A percentile compares a stretch with the other conserved stretches of the same genome.
Conservation (phyloP, 768 basidiomycete genomes). For the Amanita jacksonii region DNA sequence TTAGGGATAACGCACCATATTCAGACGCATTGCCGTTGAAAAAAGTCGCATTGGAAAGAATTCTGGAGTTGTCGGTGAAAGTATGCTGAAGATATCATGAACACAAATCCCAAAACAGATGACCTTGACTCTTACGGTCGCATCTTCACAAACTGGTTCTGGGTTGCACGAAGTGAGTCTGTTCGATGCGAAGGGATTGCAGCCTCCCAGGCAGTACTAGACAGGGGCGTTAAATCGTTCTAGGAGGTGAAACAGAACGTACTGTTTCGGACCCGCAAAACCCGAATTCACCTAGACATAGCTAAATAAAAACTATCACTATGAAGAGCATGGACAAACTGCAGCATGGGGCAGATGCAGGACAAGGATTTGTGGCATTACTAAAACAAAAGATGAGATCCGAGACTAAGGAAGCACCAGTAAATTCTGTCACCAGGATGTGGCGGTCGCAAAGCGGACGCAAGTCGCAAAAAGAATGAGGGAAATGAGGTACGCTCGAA, state of each 20-base stretch:
- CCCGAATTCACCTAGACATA: constrained; percentile 37
- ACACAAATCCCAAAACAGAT: not conserved
- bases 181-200: constrained; percentile 67
- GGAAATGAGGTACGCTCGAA: not conserved
- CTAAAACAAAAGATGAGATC: constrained; percentile 17
- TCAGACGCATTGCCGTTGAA: constrained; percentile 68
- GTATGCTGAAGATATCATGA: constrained; percentile 33
- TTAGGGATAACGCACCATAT: constrained; percentile 34
- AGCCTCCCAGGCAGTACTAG: constrained; percentile 81
- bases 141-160: constrained; percentile 59
- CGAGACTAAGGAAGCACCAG: no score
- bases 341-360: constrained; percentile 39
- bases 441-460: not conserved
- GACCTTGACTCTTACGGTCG: constrained; percentile 32
- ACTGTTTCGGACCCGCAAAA: constrained; percentile 41
- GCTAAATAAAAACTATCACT: not conserved
- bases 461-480: not conserved
- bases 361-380: constrained; percentile 35
- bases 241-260: constrained; percentile 12
- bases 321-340: constrained; percentile 25
- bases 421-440: constrained; percentile 1
- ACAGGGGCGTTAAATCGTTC: not conserved
- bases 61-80: constrained; percentile 55
- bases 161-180: constrained; percentile 58
- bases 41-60: constrained; percentile 53